Base-by-base conservation (phyloP, 805 yeast genomes). In the Pichia gijzeniarum region DNA sequence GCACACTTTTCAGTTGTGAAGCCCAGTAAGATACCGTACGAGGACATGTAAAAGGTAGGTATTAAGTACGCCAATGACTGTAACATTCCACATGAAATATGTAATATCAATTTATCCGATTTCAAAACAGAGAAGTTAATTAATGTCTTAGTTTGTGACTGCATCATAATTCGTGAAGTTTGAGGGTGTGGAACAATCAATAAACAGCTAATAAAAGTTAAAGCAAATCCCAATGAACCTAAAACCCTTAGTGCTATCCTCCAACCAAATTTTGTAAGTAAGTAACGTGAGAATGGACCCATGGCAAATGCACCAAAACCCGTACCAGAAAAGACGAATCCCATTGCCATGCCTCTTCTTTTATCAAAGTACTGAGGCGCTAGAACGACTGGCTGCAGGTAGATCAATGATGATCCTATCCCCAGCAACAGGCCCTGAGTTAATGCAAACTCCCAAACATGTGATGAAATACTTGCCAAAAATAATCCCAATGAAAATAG, bases 331-430 rank as follows among this genome's bases (percentile, higher is more conserved):
- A 68, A 64, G 2, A 64, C 63, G 7, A 73, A 44, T 4, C 75
- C 71, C 19, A 61, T 58, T 0, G 75, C 72, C 4, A 65, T 35
- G 1, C 79, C 75, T 43, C 77, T 61, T 30, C 62, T 66, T 34
- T 69, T 70, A 44, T 72, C 62, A 58, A 79, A 79, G 82, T 84
- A 79, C n/a, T 75, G 71, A 0, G 85, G 81, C 21, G 79, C 48
- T 3, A 76, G 63, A 33, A 57, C 61, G 3, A 77, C 68, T 3
- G 75, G 71, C 0, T 81, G 81, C 19, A 76, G 65, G 52, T 69
- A 74, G 14, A 78, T 57, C 25, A 76, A 55, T 5, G 75, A 72
- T 42, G 74, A 73, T 1, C 80, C 74, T 3, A 74, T 27, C 0
- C 83, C 84, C 18, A 74, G 70, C 21, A 78, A 48, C 4, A 74